These are phyloP conservation scores for Stemphylium vesicarium DNA, from an alignment of 2,329 filamentous ascomycete species.

Conservation along the genomic window DNA sequence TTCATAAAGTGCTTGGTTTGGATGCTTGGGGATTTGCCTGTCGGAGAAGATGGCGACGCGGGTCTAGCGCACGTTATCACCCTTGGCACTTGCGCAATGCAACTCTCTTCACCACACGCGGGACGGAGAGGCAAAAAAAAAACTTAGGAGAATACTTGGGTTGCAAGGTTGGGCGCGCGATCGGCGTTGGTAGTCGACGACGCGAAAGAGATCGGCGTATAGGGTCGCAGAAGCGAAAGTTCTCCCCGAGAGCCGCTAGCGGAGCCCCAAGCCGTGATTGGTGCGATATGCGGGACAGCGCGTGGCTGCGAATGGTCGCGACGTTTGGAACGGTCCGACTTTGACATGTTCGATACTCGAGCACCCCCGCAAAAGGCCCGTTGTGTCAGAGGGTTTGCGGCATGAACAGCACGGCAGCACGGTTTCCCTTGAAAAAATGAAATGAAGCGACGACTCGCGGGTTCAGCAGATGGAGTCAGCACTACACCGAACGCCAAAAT, in stretches of 20 bases:
- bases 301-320: slow-evolving; percentile 11
- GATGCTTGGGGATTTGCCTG: not conserved
- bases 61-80: not conserved
- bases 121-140: not conserved
- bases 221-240: slow-evolving; percentile 6
- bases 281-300: slow-evolving; percentile 5
- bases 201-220: slow-evolving; percentile 12
- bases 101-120: not conserved
- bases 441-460: not conserved
- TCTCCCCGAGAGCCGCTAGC: slow-evolving; percentile 5
- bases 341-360: slow-evolving; percentile 7
- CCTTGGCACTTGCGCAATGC: not conserved
- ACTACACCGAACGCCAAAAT: not conserved
- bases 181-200: slow-evolving; percentile 9
- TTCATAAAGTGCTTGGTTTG: too few species aligned
- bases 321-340: slow-evolving; percentile 16
- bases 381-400: slow-evolving; percentile 6
- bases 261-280: slow-evolving; percentile 2
- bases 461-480: not conserved
- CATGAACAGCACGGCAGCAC: not conserved
- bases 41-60: not conserved
- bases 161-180: slow-evolving; percentile 7
- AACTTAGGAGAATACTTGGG: not conserved
- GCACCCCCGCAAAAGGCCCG: slow-evolving; percentile 15
- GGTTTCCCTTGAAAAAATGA: not conserved